These are phyloP conservation scores for Diplodia scrobiculata DNA, from an alignment of 2,329 filamentous ascomycete species.

Conservation along the genomic window DNA sequence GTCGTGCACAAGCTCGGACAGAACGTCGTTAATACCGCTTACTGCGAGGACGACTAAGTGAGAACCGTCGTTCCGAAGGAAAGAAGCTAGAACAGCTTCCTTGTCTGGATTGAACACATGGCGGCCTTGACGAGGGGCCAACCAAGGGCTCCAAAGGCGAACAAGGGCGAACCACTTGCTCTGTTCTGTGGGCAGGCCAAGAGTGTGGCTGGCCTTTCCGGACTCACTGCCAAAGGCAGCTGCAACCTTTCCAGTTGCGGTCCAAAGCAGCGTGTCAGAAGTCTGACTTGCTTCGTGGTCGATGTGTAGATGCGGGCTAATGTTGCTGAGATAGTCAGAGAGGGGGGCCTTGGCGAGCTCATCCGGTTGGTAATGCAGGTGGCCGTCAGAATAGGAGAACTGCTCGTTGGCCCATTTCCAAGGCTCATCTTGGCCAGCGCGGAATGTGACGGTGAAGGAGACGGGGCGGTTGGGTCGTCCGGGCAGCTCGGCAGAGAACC, in stretches of 20 bases:
- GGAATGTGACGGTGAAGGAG: constrained; percentile 73
- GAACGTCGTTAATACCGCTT: constrained; percentile 70
- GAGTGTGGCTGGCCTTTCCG: constrained; percentile 55
- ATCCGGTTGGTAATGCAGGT: constrained; percentile 56
- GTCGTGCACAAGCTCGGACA: constrained; percentile 69
- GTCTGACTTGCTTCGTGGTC: constrained; percentile 64
- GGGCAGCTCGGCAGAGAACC: constrained; percentile 58
- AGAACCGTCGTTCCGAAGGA: constrained; percentile 69
- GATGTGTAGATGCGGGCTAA: constrained; percentile 60
- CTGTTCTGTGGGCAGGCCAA: constrained; percentile 67
- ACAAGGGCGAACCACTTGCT: constrained; percentile 81
- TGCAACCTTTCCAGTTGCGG: constrained; percentile 59
- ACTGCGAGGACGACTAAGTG: constrained; percentile 78
- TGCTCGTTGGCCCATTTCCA: constrained; percentile 75
- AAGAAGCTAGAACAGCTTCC: constrained; percentile 76
- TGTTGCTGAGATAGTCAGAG: constrained; percentile 58
- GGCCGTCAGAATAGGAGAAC: constrained; percentile 64
- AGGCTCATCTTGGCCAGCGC: constrained; percentile 52
- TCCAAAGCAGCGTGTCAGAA: constrained; percentile 70
- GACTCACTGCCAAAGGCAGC: constrained; percentile 62
- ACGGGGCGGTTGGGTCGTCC: constrained; percentile 50
- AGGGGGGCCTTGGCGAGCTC: constrained; percentile 49
- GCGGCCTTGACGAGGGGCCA: constrained; percentile 82
- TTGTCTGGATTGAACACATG: constrained; percentile 68
- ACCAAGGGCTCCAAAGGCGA: constrained; percentile 78